Evolutionary conservation across 371 early-diverging fungal species (phyloP).

Genomic region (Syncephalastrum contaminatum): DNA sequence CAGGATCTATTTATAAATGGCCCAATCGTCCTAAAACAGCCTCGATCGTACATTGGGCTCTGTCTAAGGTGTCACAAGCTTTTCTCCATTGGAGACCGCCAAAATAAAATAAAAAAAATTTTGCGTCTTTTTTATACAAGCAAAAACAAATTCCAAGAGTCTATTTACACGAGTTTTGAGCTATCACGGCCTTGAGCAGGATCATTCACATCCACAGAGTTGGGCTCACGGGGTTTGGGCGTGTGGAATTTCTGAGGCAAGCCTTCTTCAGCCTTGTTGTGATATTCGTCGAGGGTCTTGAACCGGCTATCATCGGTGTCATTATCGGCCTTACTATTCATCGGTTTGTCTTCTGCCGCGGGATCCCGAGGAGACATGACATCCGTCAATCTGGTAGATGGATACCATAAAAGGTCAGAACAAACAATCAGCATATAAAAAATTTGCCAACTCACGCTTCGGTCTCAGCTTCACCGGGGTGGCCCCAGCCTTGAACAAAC

Average conservation of each 20-base stretch:
- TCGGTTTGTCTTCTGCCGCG: conserved; percentile 24
- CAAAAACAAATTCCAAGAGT: conserved; percentile 49
- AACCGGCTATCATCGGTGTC: conserved; percentile 51
- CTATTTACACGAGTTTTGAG: conserved; percentile 49
- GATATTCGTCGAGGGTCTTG: conserved; percentile 74
- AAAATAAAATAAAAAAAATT: background rate
- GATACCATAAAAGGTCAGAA: conserved; percentile 1
- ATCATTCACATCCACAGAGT: conserved; percentile 64
- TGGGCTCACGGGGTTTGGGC: conserved; percentile 59
- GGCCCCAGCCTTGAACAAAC: conserved; percentile 71
- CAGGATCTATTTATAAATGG: background rate
- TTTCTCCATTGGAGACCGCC: conserved; percentile 6
- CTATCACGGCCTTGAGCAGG: conserved; percentile 60
- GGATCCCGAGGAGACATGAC: conserved; percentile 17
- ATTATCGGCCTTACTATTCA: background rate
- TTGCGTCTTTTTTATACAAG: conserved; percentile 48
- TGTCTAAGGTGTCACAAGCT: conserved; percentile 3
- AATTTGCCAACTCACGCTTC: conserved; percentile 12
- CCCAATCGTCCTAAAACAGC: conserved; percentile 2
- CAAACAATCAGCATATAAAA: background rate
- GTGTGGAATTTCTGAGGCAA: conserved; percentile 16
- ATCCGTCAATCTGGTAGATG: conserved; percentile 4
- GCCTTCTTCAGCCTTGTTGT: conserved; percentile 31
- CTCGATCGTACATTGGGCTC: background rate
- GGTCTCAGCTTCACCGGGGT: conserved; percentile 21